Evolutionary conservation across 176 grass and related monocot genomes (phyloP), one percentile per base, ranked within the genome.

Genomic region (Eleusine coracana): DNA sequence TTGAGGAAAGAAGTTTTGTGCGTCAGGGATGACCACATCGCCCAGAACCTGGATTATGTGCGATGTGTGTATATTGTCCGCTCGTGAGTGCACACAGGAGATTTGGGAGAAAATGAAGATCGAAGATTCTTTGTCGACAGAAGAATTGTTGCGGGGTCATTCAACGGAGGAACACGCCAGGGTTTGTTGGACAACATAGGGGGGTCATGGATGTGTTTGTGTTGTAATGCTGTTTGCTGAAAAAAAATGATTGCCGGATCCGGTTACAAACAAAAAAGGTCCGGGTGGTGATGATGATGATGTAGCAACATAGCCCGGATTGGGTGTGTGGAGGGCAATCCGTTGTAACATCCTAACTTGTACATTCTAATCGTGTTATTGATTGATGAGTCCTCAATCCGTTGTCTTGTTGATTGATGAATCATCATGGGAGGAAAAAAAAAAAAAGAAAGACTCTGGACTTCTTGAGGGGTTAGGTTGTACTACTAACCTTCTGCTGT

Each of bases 321-420:
- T 77, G 71, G 75, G 60, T 70, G 55, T 72, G 78, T 82, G 61
- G 73, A 77, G 73, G 78, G 73, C 78, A 69, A 48, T 60, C 87
- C 83, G 50, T 60, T 86, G 67, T 86, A 86, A 74, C 78, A 82
- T 48, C 74, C 83, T 73, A 76, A 82, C 73, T 68, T 86, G 83
- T 86, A 82, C 79, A 82, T 78, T 67, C 79, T 75, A 67, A 56
- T 17, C 60, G 28, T 64, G 66, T 44, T 38, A 81, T 77, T 78
- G 36, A 71, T 73, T 45, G 67, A 72, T 44, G 73, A 67, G 66
- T 82, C 67, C 67, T 73, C 72, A 86, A 78, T 58, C 39, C 72
- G 31, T 34, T 34, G 31, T 34, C 31, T 34, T 34, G 8, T 44
- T 42, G 40, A 42, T 42, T 42, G 40, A 42, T 42, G 40, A 42